phyloP scores from a whole-genome alignment of 441 rosid genomes.

The Gossypium lobatum region DNA sequence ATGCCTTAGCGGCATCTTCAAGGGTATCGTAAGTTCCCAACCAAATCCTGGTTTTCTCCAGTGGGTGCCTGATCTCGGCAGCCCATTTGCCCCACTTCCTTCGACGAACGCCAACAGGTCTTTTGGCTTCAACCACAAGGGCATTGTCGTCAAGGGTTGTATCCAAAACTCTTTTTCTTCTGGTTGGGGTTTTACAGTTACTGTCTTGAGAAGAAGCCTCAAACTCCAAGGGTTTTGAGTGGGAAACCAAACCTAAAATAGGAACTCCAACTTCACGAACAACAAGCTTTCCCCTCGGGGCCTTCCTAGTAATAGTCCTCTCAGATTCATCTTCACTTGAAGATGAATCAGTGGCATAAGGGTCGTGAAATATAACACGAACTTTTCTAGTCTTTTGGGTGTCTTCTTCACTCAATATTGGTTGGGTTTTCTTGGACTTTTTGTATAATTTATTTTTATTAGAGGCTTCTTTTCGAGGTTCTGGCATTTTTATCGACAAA shows the following conservation, averaged over 20 bases:
- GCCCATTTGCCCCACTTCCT: slow-evolving; percentile 99
- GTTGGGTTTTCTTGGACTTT: slow-evolving; percentile 22
- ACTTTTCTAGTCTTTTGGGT: slow-evolving; percentile 41
- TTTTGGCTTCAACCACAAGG: slow-evolving; percentile 13
- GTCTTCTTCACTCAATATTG: slow-evolving; percentile 24
- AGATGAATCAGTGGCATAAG: slow-evolving; percentile 87
- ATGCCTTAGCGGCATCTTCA: slow-evolving; percentile 83
- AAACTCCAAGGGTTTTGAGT: slow-evolving; percentile 21
- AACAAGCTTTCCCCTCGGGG: slow-evolving; percentile 34
- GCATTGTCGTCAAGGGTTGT: slow-evolving; percentile 18
- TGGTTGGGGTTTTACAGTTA: slow-evolving; percentile 26
- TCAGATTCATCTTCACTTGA: slow-evolving; percentile 68
- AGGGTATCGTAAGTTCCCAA: slow-evolving; percentile 78
- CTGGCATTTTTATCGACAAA: slow-evolving; percentile 31
- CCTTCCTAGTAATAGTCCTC: background rate
- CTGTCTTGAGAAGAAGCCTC: slow-evolving; percentile 57
- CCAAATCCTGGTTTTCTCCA: slow-evolving; percentile 67
- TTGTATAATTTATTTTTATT: slow-evolving; percentile 23
- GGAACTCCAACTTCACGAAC: slow-evolving; percentile 53
- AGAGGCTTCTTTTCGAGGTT: slow-evolving; percentile 25
- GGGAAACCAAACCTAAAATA: slow-evolving; percentile 16
- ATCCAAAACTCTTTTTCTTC: slow-evolving; percentile 21
- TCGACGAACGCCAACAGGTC: slow-evolving; percentile 76
- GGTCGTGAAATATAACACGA: slow-evolving; percentile 67
- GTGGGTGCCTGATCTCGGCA: slow-evolving; percentile 86